Evolutionary conservation across 2,329 filamentous ascomycete genomes (phyloP).

Genomic region (Xylaria sp.): DNA sequence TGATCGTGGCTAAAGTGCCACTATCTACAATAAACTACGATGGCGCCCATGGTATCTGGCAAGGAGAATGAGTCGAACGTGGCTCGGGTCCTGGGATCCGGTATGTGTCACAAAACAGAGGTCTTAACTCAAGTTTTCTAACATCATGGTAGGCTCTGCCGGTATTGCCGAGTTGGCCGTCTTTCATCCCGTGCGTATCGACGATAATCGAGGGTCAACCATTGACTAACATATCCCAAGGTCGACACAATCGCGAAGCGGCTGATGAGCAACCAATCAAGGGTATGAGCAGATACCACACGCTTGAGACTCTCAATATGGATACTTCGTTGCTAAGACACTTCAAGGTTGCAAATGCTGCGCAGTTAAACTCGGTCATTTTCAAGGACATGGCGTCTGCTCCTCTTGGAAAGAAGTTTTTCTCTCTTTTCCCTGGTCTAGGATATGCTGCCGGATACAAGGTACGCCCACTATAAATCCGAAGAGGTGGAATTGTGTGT

Average conservation of each 20-base stretch:
- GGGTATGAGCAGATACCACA: conserved; percentile 57
- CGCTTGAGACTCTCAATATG: not conserved
- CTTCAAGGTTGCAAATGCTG: conserved; percentile 41
- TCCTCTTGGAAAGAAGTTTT: conserved; percentile 78
- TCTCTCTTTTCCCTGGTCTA: conserved; percentile 95
- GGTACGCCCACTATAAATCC: conserved; percentile 56
- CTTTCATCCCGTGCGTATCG: conserved; percentile 70
- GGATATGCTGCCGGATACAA: conserved; percentile 99
- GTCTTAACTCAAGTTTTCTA: conserved; percentile 16
- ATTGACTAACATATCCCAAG: conserved; percentile 56
- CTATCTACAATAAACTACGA: conserved; percentile 48
- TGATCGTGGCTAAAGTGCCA: not conserved
- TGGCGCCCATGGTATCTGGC: conserved; percentile 67
- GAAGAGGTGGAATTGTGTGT: not conserved
- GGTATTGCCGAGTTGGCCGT: conserved; percentile 71
- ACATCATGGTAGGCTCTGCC: conserved; percentile 64
- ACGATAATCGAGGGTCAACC: conserved; percentile 31
- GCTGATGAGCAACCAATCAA: conserved; percentile 97
- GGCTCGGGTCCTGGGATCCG: conserved; percentile 90
- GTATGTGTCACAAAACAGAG: conserved; percentile 59
- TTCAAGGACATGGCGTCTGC: conserved; percentile 89
- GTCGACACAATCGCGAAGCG: conserved; percentile 99
- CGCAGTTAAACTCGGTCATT: conserved; percentile 87
- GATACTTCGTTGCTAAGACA: conserved; percentile 27
- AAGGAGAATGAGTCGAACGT: conserved; percentile 84